A percentile compares a stretch with the other conserved stretches of the same genome.
Evolutionary conservation across 345 rosid species (phyloP).

Genomic region (Excoecaria cochinchinensis): DNA sequence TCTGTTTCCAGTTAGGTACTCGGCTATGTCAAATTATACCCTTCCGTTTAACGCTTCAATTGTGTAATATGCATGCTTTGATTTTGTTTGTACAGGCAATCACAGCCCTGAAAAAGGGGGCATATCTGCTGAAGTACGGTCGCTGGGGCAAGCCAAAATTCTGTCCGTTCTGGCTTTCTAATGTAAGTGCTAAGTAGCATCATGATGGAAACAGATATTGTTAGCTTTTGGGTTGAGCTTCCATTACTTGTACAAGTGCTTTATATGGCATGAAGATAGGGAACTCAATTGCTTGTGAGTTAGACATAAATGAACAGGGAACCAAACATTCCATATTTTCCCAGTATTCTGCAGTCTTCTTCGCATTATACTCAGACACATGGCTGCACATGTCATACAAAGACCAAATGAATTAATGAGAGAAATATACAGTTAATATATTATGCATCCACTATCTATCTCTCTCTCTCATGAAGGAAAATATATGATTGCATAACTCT

Average conservation of each 20-base stretch:
- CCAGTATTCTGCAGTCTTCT: background rate
- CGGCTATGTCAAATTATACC: background rate
- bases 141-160: slow-evolving; percentile 91
- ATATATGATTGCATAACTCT: no score
- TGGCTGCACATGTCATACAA: background rate
- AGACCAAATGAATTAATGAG: background rate
- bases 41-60: background rate
- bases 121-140: slow-evolving; percentile 75
- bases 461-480: background rate
- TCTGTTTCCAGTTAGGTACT: background rate
- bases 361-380: background rate
- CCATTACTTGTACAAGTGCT: background rate
- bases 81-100: slow-evolving; percentile 48
- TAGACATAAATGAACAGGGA: background rate
- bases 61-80: background rate
- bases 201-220: background rate
- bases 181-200: slow-evolving; percentile 41
- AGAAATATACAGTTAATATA: background rate
- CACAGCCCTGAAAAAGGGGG: slow-evolving; percentile 75
- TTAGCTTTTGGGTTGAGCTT: background rate
- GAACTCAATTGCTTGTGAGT: background rate
- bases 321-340: background rate
- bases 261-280: background rate
- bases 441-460: background rate
- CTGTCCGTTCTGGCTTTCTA: slow-evolving; percentile 77